Evolutionary conservation across 805 yeast genomes (phyloP).

Genomic region (Wickerhamomyces sydowiorum): DNA sequence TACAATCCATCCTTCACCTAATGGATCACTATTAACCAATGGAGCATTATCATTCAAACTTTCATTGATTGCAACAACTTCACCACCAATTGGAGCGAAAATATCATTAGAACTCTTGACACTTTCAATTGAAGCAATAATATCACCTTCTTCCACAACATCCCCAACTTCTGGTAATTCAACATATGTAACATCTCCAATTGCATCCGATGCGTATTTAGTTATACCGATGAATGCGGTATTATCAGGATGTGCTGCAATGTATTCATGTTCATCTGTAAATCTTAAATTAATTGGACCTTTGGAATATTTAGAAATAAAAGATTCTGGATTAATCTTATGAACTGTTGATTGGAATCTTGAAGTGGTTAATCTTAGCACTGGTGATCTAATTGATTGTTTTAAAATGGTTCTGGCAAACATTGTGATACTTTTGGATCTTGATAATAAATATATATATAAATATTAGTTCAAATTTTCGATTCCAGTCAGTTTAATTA

Average conservation of each 20-base stretch:
- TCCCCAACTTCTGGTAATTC: constrained; percentile 79
- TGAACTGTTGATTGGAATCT: constrained; percentile 12
- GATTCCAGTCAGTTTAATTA: no score
- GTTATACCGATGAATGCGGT: constrained; percentile 90
- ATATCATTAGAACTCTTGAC: constrained; percentile 94
- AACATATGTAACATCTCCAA: constrained; percentile 93
- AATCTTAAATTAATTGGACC: constrained; percentile 42
- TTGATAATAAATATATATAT: no score
- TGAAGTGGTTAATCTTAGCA: neutral
- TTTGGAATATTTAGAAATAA: constrained; percentile 17
- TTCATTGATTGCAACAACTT: constrained; percentile 65
- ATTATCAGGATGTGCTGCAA: constrained; percentile 79
- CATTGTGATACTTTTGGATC: neutral
- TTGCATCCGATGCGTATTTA: constrained; percentile 89
- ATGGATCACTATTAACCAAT: constrained; percentile 79
- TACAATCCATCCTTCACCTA: constrained; percentile 93
- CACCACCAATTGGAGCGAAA: constrained; percentile 82
- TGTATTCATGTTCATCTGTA: constrained; percentile 94
- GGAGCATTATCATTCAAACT: constrained; percentile 65
- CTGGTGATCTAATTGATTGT: constrained; percentile 6
- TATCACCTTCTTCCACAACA: constrained; percentile 62
- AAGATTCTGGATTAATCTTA: constrained; percentile 16
- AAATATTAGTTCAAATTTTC: no score
- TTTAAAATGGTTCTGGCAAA: neutral
- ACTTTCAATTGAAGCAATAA: constrained; percentile 89